Evolutionary conservation across 106 monocot species (phyloP), one percentile per base, ranked within the genome.

Genomic region (Agapanthus africanus): DNA sequence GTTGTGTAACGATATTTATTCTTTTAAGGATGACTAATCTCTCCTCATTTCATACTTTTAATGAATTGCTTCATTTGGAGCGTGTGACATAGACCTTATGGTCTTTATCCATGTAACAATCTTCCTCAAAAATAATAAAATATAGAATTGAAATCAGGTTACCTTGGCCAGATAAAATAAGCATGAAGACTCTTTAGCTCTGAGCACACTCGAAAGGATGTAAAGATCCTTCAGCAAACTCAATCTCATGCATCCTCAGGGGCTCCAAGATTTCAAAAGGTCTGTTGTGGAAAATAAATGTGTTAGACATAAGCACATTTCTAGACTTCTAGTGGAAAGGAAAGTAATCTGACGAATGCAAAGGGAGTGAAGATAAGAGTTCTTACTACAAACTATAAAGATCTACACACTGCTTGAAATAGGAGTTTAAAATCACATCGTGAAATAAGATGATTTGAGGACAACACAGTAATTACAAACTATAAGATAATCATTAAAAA

Each of bases 201-300:
- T 95, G 95, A 0, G 85, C 80, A 78, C 91, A 95, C 44, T 95
- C 95, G 59, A 95, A 91, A 52, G 90, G 90, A 54, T 81, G 83
- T 11, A 87, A 62, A 6, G 79, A 77, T 79, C 91, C 90, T 75
- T 95, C 91, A 56, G 82, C 59, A 56, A 91, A 86, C 44, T 95
- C 64, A 56, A 88, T 80, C 54, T 95, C 95, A 65, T 84, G 82
- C 91, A 86, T 85, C 71, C 88, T 79, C 37, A 95, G 79, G 4
- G 81, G 73, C 66, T 95, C 95, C 71, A 91, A 77, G 38, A 95
- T 78, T 51, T 88, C 88, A 46, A 84, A 76, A n/a, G 93, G 93
- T 46, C 89, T 93, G 74, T 13, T 35, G 60, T 18, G 23, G 67
- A 26, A 25, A 76, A 62, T 33, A 41, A 69, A 52, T 1, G 61